Percentiles rank a stretch among this genome's conserved stretches.
Conservation (phyloP, 257 asterid genomes). For the Euphrasia confusa region DNA sequence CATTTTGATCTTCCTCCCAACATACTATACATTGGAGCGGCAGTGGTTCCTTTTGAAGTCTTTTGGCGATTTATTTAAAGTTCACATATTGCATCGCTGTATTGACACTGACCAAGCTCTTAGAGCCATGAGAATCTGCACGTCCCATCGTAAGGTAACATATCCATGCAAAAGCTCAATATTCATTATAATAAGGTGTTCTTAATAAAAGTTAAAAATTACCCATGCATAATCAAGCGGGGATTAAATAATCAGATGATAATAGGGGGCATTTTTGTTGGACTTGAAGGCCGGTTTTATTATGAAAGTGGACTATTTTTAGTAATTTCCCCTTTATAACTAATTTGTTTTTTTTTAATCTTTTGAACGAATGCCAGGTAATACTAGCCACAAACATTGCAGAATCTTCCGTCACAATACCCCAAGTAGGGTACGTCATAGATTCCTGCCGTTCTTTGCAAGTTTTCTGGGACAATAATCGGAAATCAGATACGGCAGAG, state of each 20-base stretch:
- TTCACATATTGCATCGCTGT: conserved; percentile 90
- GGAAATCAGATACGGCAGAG: conserved; percentile 68
- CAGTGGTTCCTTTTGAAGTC: conserved; percentile 85
- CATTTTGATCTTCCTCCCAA: conserved; percentile 89
- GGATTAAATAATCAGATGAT: too few species aligned
- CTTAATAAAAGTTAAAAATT: too few species aligned
- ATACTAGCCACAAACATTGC: conserved; percentile 97
- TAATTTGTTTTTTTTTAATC: background rate
- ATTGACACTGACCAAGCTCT: conserved; percentile 84
- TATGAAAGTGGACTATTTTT: background rate
- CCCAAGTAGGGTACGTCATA: conserved; percentile 88
- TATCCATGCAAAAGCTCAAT: conserved; percentile 18
- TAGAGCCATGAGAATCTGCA: conserved; percentile 76
- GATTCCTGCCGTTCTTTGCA: conserved; percentile 98
- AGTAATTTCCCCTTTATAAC: background rate
- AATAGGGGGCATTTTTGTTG: too few species aligned
- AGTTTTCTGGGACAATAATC: conserved; percentile 73
- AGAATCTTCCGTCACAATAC: conserved; percentile 98
- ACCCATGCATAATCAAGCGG: too few species aligned
- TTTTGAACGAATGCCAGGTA: conserved; percentile 45
- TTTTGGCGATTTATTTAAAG: conserved; percentile 56
- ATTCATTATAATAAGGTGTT: conserved; percentile 11
- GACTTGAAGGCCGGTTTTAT: too few species aligned
- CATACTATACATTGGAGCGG: conserved; percentile 77
- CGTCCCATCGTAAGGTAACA: conserved; percentile 80